Conservation (phyloP, 2,329 filamentous ascomycete genomes). For the Simplicillium aogashimaense region DNA sequence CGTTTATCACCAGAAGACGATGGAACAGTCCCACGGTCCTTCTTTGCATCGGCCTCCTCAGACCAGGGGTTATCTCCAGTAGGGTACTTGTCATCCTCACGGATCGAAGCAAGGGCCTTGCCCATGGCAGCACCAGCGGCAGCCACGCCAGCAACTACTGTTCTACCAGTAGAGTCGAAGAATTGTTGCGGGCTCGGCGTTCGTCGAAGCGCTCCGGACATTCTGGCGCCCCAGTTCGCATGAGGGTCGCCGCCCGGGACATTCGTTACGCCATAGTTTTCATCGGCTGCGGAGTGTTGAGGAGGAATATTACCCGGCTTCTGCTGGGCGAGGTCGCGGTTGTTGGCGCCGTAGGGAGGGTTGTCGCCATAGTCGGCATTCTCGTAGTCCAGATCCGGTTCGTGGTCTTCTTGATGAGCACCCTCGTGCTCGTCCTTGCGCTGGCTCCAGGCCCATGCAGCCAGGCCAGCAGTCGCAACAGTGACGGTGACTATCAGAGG, state of each 20-base stretch:
- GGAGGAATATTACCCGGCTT: not conserved
- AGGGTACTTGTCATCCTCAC: slow-evolving; percentile 70
- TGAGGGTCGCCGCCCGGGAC: slow-evolving; percentile 16
- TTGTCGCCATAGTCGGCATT: slow-evolving; percentile 43
- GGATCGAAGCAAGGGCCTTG: slow-evolving; percentile 71
- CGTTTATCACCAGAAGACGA: slow-evolving; percentile 26
- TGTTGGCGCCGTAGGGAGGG: slow-evolving; percentile 34
- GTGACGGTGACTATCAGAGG: slow-evolving; percentile 80
- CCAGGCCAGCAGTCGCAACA: slow-evolving; percentile 75
- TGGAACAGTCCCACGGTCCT: slow-evolving; percentile 28
- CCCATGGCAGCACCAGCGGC: slow-evolving; percentile 77
- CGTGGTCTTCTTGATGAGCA: slow-evolving; percentile 26
- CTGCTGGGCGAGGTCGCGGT: slow-evolving; percentile 13
- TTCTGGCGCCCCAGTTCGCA: slow-evolving; percentile 60
- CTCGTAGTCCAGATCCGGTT: slow-evolving; percentile 35
- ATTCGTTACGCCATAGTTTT: slow-evolving; percentile 22
- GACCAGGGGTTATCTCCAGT: slow-evolving; percentile 87
- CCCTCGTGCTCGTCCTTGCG: slow-evolving; percentile 58
- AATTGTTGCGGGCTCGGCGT: slow-evolving; percentile 84
- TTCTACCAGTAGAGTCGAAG: slow-evolving; percentile 73
- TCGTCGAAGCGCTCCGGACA: slow-evolving; percentile 71
- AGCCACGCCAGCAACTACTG: slow-evolving; percentile 70
- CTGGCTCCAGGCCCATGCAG: slow-evolving; percentile 91
- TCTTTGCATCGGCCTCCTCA: slow-evolving; percentile 71
- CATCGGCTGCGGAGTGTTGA: not conserved